phyloP scores from a whole-genome alignment of 371 early-diverging fungal species.

The Conidiobolus incongruus region DNA sequence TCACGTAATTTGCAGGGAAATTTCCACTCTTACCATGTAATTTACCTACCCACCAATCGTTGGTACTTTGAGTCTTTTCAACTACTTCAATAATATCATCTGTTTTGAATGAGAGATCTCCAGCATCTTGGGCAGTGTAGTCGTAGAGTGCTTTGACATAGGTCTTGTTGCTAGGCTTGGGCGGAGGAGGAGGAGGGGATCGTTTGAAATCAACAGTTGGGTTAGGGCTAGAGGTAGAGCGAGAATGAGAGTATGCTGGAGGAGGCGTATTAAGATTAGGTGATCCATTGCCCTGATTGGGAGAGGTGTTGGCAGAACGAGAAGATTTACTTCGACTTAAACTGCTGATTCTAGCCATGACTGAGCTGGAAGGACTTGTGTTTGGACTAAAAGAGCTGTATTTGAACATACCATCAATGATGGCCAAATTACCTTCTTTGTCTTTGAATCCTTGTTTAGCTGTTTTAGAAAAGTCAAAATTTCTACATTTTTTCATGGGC shows the following conservation, averaged over 20 bases:
- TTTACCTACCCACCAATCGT: conserved; percentile 51
- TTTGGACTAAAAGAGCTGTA: too few species aligned
- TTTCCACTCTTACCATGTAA: conserved; percentile 25
- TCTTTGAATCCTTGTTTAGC: too few species aligned
- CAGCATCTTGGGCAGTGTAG: conserved; percentile 27
- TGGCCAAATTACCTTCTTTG: too few species aligned
- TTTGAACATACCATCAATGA: too few species aligned
- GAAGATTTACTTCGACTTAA: too few species aligned
- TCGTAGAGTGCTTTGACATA: conserved; percentile 28
- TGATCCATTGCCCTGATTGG: not conserved
- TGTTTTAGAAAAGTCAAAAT: too few species aligned
- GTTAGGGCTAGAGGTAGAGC: conserved; percentile 1
- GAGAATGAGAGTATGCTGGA: not conserved
- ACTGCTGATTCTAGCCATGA: too few species aligned
- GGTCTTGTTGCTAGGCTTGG: not conserved
- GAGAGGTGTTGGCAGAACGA: not conserved
- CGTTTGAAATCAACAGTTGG: too few species aligned
- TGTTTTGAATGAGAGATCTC: conserved; percentile 28
- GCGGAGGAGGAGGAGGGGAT: not conserved
- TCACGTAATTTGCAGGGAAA: conserved; percentile 35
- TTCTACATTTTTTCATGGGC: too few species aligned
- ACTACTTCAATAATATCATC: conserved; percentile 35
- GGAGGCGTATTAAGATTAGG: not conserved
- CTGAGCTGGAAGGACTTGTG: too few species aligned
- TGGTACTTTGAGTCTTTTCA: conserved; percentile 17